These are phyloP conservation scores for Lagerstroemia speciosa DNA, from an alignment of 345 rosid species.

Conservation along the genomic window DNA sequence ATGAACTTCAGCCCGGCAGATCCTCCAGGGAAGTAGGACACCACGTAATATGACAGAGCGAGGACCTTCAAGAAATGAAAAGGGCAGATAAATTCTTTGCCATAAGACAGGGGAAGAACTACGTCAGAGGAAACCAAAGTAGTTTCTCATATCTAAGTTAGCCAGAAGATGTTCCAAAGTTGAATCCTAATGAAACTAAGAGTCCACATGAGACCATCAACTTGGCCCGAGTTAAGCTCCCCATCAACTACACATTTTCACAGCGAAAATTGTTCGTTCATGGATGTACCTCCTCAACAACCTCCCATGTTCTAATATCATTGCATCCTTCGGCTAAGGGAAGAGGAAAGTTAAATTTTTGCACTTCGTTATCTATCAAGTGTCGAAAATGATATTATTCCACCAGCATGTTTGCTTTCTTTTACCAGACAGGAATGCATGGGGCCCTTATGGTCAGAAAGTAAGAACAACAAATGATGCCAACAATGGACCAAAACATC, in stretches of 20 bases:
- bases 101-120: neutral
- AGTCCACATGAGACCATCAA: neutral
- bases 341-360: neutral
- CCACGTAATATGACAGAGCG: slow-evolving; percentile 52
- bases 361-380: too few species aligned
- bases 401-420: neutral
- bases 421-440: too few species aligned
- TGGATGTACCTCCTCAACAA: neutral
- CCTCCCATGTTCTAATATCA: neutral
- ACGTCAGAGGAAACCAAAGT: neutral
- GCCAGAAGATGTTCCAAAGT: neutral
- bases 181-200: neutral
- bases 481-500: neutral
- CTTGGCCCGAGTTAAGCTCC: neutral
- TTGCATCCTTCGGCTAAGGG: neutral
- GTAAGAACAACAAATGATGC: neutral
- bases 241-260: neutral
- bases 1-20: slow-evolving; percentile 55
- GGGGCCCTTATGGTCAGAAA: too few species aligned
- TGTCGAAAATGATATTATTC: neutral
- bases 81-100: neutral
- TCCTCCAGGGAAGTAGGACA: slow-evolving; percentile 77
- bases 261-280: neutral
- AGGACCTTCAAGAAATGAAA: slow-evolving; percentile 29
- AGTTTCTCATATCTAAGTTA: neutral